Evolutionary conservation across 305 asterid species (phyloP).

Genomic region (Fraxinus sp.): DNA sequence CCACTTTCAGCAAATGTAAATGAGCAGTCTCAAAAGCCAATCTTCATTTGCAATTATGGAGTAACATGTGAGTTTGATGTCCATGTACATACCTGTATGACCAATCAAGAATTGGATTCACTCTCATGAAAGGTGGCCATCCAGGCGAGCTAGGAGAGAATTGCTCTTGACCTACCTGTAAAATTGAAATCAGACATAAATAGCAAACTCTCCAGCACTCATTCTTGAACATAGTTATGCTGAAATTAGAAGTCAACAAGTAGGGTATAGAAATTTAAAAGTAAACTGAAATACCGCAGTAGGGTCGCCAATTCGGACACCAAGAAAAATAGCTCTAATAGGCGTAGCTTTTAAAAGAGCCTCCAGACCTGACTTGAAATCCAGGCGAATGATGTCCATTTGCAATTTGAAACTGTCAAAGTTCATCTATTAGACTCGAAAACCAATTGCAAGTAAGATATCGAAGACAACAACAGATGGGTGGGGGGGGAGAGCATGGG

Average conservation of each 20-base stretch:
- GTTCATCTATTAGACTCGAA: conserved; percentile 22
- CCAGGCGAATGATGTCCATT: conserved; percentile 74
- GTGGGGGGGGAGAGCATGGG: neutral
- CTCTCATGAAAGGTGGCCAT: conserved; percentile 99
- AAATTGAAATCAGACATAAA: conserved; percentile 18
- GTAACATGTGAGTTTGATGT: neutral
- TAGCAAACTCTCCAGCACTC: neutral
- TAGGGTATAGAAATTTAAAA: neutral
- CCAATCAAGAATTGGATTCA: conserved; percentile 98
- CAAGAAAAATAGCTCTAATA: conserved; percentile 82
- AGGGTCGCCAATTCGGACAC: conserved; percentile 94
- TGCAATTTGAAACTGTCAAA: conserved; percentile 63
- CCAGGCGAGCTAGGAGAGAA: conserved; percentile 97
- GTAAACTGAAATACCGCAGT: conserved; percentile 60
- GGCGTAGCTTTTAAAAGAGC: conserved; percentile 70
- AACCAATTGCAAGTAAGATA: conserved; percentile 13
- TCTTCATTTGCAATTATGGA: neutral
- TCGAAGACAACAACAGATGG: neutral
- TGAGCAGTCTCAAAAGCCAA: conserved; percentile 11
- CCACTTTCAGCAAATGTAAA: conserved; percentile 1
- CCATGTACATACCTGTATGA: conserved; percentile 67
- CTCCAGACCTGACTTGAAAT: conserved; percentile 78
- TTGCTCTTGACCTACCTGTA: conserved; percentile 89
- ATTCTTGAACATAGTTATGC: conserved; percentile 8
- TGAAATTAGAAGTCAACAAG: conserved; percentile 2